Percentiles rank a stretch among this genome's conserved stretches.
phyloP scores from a whole-genome alignment of 306 rosid genomes.

The Quercus gilva region DNA sequence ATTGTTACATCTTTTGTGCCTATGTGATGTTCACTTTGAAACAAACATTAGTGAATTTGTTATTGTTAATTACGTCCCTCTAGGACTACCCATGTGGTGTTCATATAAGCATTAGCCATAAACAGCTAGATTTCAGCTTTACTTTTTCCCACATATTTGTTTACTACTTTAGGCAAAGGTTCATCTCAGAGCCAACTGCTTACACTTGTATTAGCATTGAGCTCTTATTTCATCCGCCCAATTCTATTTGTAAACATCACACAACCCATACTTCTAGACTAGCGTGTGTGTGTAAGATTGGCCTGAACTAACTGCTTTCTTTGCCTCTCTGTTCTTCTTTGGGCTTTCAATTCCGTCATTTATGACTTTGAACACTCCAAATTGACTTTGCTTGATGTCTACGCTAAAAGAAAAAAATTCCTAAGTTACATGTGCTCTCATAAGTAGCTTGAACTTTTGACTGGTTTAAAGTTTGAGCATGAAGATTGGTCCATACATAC shows the following conservation, averaged over 20 bases:
- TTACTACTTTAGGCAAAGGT: not conserved
- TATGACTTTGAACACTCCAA: not conserved
- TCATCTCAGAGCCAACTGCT: constrained; percentile 1
- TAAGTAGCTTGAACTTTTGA: not conserved
- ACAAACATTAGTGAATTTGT: not conserved
- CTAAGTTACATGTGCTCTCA: not conserved
- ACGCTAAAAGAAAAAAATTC: not conserved
- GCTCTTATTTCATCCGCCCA: not conserved
- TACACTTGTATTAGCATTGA: not conserved
- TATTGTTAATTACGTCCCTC: not conserved
- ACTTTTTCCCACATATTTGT: not conserved
- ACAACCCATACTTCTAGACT: not conserved
- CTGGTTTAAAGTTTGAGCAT: not conserved
- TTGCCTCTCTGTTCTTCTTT: not conserved
- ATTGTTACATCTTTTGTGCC: not conserved
- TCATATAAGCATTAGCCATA: constrained; percentile 6
- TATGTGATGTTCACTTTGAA: not conserved
- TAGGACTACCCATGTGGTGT: not conserved
- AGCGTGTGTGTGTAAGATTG: not conserved
- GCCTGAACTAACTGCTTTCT: not conserved
- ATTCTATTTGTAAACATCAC: not conserved
- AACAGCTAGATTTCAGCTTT: not conserved
- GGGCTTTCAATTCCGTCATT: not conserved
- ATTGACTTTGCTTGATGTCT: not conserved
- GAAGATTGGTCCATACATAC: not conserved